Conservation (phyloP, 1,139 yeast genomes). For the Kodamaea suecica region DNA sequence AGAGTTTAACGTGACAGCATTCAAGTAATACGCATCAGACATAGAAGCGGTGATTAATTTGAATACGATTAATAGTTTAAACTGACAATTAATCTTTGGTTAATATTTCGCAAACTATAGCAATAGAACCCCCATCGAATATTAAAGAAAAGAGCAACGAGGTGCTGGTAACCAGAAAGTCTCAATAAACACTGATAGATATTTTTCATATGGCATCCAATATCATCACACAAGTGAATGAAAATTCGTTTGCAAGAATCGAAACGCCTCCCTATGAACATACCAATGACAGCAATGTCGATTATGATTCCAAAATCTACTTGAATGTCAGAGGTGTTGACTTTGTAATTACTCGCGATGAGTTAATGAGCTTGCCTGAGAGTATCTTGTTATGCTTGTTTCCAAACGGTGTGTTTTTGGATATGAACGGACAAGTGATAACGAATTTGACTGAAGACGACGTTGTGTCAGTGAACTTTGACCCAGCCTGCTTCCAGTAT, state of each 20-base stretch:
- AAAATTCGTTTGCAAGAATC: slow-evolving; percentile 28
- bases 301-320: slow-evolving; percentile 61
- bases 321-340: slow-evolving; percentile 61
- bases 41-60: too few species aligned
- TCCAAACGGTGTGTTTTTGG: slow-evolving; percentile 87
- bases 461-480: slow-evolving; percentile 76
- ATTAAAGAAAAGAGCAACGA: not conserved
- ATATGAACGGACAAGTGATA: slow-evolving; percentile 70
- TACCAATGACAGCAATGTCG: slow-evolving; percentile 36
- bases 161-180: not conserved
- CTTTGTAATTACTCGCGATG: slow-evolving; percentile 79
- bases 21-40: too few species aligned
- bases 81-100: too few species aligned
- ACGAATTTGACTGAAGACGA: slow-evolving; percentile 74
- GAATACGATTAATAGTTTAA: too few species aligned
- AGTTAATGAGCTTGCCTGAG: slow-evolving; percentile 87
- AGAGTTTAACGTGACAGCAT: too few species aligned
- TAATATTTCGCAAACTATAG: too few species aligned
- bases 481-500: slow-evolving; percentile 82
- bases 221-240: slow-evolving; percentile 66
- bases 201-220: slow-evolving; percentile 39
- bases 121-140: not conserved
- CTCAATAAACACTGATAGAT: not conserved
- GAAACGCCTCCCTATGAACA: slow-evolving; percentile 18
- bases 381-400: slow-evolving; percentile 79